These are phyloP conservation scores for Aspergillus sclerotioniger DNA, from an alignment of 495 filamentous ascomycete species.

Conservation along the genomic window DNA sequence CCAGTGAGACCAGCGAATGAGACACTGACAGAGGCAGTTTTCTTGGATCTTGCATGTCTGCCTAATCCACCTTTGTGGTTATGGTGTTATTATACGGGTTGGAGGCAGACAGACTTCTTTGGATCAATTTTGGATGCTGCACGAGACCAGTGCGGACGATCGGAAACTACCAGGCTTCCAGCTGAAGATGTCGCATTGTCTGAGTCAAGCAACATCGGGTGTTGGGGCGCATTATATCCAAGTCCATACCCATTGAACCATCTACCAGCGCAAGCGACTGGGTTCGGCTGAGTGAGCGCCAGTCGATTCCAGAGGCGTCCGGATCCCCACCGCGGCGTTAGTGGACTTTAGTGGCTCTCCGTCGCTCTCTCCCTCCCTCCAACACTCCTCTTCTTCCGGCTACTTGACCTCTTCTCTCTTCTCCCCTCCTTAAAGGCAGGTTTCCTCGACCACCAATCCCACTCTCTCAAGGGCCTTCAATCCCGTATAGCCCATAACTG, in stretches of 20 bases:
- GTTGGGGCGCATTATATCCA: background rate
- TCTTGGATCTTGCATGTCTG: constrained; percentile 8
- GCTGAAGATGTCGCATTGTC: background rate
- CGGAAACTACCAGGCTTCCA: background rate
- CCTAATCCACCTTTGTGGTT: background rate
- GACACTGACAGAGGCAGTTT: background rate
- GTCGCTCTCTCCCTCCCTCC: constrained; percentile 5
- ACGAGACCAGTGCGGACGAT: background rate
- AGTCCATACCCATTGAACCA: background rate
- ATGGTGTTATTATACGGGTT: background rate
- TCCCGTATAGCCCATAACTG: constrained; percentile 17
- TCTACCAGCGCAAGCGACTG: background rate
- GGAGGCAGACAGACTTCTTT: background rate
- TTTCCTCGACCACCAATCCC: constrained; percentile 14
- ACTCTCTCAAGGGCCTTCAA: constrained; percentile 12
- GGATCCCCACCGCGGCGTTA: constrained; percentile 12
- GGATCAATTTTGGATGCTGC: too few relatives aligned
- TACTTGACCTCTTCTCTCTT: constrained; percentile 19
- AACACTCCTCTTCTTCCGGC: constrained; percentile 12
- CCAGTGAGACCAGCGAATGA: background rate
- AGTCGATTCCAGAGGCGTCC: background rate
- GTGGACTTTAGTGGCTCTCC: constrained; percentile 15
- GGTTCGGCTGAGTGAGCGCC: background rate
- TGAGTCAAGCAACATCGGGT: background rate
- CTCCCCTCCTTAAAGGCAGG: constrained; percentile 11